A percentile compares a stretch with the other conserved stretches of the same genome.
These are phyloP conservation scores for Quercus tomentella DNA, from an alignment of 331 rosid genomes.

Conservation along the genomic window DNA sequence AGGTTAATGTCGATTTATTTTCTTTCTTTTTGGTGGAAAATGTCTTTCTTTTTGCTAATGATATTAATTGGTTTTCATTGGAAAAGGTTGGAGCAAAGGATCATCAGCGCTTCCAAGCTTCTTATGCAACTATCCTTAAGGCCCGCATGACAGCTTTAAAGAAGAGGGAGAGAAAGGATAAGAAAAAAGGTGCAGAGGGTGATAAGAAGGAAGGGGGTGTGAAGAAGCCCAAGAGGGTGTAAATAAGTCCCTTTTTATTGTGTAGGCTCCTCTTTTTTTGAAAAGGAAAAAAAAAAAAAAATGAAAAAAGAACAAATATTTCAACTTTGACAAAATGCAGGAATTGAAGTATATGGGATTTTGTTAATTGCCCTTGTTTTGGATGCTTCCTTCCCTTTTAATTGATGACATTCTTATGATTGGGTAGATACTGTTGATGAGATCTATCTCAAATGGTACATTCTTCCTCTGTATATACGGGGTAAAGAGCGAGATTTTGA, in stretches of 20 bases:
- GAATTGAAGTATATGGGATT: not conserved
- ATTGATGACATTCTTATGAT: not conserved
- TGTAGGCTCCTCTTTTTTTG: not conserved
- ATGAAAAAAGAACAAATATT: too few relatives aligned
- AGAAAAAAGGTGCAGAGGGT: slow-evolving; percentile 70
- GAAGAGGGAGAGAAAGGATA: slow-evolving; percentile 96
- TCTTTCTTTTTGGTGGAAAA: too few relatives aligned
- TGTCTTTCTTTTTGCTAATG: not conserved
- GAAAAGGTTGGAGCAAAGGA: slow-evolving; percentile 91
- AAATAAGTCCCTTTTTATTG: not conserved
- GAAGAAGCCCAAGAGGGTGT: slow-evolving; percentile 57
- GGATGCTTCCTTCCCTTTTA: not conserved
- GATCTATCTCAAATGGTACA: too few relatives aligned
- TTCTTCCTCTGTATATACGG: too few relatives aligned
- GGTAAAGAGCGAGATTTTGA: too few relatives aligned
- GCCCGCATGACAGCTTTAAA: slow-evolving; percentile 97
- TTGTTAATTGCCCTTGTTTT: not conserved
- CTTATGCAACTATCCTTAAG: slow-evolving; percentile 89
- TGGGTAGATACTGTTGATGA: not conserved
- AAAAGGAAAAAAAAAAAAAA: not conserved
- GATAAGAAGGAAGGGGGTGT: slow-evolving; percentile 54
- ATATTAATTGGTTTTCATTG: slow-evolving; percentile 20
- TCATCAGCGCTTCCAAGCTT: slow-evolving; percentile 93
- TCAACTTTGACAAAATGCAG: not conserved
- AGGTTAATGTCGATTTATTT: not conserved